Base-by-base conservation (phyloP, 1,284 basidiomycete species). In the Moesziomyces antarcticus region DNA sequence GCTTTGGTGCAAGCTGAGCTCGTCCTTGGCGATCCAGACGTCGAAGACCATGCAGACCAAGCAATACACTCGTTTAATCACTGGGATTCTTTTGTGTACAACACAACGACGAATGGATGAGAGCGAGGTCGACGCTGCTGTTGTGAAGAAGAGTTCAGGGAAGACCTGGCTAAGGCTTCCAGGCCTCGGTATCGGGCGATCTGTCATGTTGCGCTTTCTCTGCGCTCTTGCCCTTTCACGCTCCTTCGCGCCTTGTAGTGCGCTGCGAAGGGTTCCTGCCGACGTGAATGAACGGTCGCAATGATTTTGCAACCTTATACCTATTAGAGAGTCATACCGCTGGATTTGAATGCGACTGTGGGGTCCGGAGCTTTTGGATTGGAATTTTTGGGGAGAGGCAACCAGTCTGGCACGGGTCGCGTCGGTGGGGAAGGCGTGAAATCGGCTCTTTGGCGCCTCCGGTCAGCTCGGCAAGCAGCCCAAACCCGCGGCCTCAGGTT, bases 151-250 rank as follows among this genome's bases (percentile, higher is more conserved):
- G 37, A 18, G 37, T n/a, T 4, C 37, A 40, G 16, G 14, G 11
- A 13, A 13, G 11, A 33, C 11, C 10, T 2, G 30, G 30, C 30
- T 10, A 33, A 13, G 30, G 11, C 13, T 33, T 40, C 37, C 37
- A 40, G 11, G 14, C 37, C 37, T 30, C 33, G n/a, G 20, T 30
- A 54, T 46, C 51, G 51, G 33, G 51, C 51, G 33, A 54, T 54
- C 41, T 42, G 24, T 18, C 37, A 18, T 18, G 37, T 40, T 40
- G 37, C 37, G 37, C 37, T 42, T 42, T 3, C 42, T 44, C 18
- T 22, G 21, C 42, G 21, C 6, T 35, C 43, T 53, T 8, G 25
- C 25, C 8, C 25, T 27, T 54, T 54, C 51, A 46, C 51, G 51
- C 51, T 54, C 44, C 43, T 45, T 27, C 45, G 37, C 37, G 22